Evolutionary conservation across 164 flowering plant genomes (phyloP).

Genomic region (Magnolia changhungtana): DNA sequence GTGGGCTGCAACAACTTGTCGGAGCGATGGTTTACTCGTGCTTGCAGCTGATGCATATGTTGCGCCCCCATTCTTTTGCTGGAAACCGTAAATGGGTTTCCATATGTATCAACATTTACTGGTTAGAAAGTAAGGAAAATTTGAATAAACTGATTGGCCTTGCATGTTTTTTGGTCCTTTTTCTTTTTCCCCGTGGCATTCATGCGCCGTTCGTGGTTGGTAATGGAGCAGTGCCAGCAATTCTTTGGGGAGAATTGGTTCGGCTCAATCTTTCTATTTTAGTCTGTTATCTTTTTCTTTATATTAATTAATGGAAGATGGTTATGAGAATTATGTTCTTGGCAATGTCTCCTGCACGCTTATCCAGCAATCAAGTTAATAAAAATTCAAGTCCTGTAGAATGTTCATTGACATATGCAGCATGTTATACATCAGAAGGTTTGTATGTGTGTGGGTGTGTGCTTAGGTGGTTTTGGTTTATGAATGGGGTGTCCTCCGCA

Average conservation of each 20-base stretch:
- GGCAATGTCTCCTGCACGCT: not conserved
- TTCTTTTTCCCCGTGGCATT: not conserved
- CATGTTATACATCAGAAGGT: too few species aligned
- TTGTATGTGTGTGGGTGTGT: not conserved
- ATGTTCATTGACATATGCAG: not conserved
- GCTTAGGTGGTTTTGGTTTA: not conserved
- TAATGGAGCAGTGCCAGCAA: constrained; percentile 17
- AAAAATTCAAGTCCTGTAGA: not conserved
- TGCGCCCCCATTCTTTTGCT: constrained; percentile 33
- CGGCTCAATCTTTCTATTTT: constrained; percentile 27
- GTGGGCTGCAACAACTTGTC: constrained; percentile 12
- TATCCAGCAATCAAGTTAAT: not conserved
- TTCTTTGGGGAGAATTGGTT: constrained; percentile 28
- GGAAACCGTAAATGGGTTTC: constrained; percentile 35
- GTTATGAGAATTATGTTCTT: constrained; percentile 13
- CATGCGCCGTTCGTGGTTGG: not conserved
- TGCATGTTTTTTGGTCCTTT: constrained; percentile 9
- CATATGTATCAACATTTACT: constrained; percentile 44
- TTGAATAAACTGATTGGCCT: constrained; percentile 39
- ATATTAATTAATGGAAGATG: constrained; percentile 32
- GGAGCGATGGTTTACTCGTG: constrained; percentile 11
- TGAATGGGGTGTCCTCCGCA: not conserved
- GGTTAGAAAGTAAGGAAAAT: constrained; percentile 28
- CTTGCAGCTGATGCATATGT: constrained; percentile 19
- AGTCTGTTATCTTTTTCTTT: constrained; percentile 26